Conservation (phyloP, 257 asterid species). For the Prunella vulgaris region DNA sequence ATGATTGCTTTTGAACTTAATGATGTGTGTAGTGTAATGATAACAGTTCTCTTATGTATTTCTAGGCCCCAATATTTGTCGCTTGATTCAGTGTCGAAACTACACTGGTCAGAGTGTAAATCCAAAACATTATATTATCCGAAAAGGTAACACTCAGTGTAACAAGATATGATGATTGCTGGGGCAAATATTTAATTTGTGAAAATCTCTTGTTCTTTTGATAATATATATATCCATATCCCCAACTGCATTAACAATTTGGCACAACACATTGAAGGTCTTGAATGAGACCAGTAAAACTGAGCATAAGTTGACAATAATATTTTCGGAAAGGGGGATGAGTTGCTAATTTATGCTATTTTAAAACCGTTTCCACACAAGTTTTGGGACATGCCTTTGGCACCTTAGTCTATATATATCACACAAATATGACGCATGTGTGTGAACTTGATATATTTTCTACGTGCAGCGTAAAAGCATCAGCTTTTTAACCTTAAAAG, state of each 20-base stretch:
- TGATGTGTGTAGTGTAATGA: slow-evolving; percentile 16
- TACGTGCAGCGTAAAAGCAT: background rate
- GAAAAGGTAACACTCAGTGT: slow-evolving; percentile 12
- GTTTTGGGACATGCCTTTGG: too few relatives aligned
- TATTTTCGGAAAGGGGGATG: too few relatives aligned
- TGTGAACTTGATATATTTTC: background rate
- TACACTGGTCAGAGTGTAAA: slow-evolving; percentile 23
- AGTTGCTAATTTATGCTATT: too few relatives aligned
- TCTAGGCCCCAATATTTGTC: slow-evolving; percentile 3
- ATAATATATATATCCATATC: too few relatives aligned
- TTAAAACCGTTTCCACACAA: too few relatives aligned
- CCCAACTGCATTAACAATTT: too few relatives aligned
- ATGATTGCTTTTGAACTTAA: slow-evolving; percentile 8
- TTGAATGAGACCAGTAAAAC: too few relatives aligned
- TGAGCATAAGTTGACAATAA: too few relatives aligned
- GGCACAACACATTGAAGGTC: too few relatives aligned
- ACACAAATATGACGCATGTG: background rate
- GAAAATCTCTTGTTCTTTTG: background rate
- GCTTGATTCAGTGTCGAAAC: slow-evolving; percentile 1
- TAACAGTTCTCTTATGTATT: slow-evolving; percentile 13
- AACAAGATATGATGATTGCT: slow-evolving; percentile 11
- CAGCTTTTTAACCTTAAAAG: background rate
- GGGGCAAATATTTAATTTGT: background rate
- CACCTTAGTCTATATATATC: too few relatives aligned
- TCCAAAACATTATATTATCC: slow-evolving; percentile 19